A percentile compares a stretch with the other conserved stretches of the same genome.
Evolutionary conservation across 306 rosid genomes (phyloP).

Genomic region (Hippophae tibetana): DNA sequence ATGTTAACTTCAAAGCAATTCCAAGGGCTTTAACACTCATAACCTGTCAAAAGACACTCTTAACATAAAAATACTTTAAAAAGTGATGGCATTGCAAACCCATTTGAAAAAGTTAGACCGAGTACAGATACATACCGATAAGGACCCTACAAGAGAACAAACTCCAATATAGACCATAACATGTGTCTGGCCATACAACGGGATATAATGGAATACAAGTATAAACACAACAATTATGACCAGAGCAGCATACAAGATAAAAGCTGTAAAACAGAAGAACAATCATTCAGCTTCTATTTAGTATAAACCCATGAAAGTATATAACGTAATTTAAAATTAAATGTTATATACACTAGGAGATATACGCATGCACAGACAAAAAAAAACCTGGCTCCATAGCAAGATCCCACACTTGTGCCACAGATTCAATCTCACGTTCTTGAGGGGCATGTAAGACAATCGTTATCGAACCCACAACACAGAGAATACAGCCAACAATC

Average conservation of each 20-base stretch:
- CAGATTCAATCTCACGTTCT: conserved; percentile 85
- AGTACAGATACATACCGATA: conserved; percentile 61
- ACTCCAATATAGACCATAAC: conserved; percentile 97
- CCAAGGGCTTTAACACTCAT: conserved; percentile 99
- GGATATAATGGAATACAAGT: conserved; percentile 76
- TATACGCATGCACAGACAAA: conserved; percentile 5
- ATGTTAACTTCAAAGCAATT: conserved; percentile 89
- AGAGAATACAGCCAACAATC: conserved; percentile 82
- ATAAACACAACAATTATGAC: conserved; percentile 64
- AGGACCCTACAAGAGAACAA: conserved; percentile 96
- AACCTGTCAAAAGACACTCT: conserved; percentile 55
- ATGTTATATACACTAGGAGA: conserved; percentile 2
- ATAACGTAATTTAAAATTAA: background rate
- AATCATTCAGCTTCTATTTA: background rate
- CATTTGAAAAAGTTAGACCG: conserved; percentile 10
- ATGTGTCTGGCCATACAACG: conserved; percentile 95
- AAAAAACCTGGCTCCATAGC: conserved; percentile 96
- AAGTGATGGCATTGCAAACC: conserved; percentile 16
- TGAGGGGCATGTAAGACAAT: conserved; percentile 98
- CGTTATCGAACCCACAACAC: conserved; percentile 98
- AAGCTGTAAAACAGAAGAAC: conserved; percentile 49
- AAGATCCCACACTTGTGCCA: conserved; percentile 91
- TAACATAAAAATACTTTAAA: conserved; percentile 12
- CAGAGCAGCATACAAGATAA: conserved; percentile 71
- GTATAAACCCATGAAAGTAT: background rate